Evolutionary conservation across 164 flowering plant genomes (phyloP).

Genomic region (Aristolochia californica): DNA sequence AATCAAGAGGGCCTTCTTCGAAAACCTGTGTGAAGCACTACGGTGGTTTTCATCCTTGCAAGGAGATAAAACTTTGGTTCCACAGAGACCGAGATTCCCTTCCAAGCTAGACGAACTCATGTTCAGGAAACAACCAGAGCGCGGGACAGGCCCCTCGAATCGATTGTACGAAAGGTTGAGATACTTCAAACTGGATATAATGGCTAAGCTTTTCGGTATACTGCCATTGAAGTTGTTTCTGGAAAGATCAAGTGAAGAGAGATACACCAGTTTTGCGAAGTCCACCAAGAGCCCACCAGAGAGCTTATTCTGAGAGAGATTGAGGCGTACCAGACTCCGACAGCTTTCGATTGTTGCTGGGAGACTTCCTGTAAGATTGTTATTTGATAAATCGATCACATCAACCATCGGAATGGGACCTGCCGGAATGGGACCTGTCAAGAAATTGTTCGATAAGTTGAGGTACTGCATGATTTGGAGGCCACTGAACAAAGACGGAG

Average conservation of each 20-base stretch:
- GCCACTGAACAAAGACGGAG: conserved; percentile 30
- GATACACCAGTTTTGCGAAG: conserved; percentile 30
- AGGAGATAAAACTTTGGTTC: conserved; percentile 22
- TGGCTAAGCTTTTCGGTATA: conserved; percentile 41
- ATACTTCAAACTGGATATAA: conserved; percentile 31
- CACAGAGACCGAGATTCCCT: conserved; percentile 63
- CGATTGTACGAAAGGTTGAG: conserved; percentile 70
- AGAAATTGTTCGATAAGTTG: conserved; percentile 51
- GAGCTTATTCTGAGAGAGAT: conserved; percentile 53
- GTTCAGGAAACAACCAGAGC: conserved; percentile 35
- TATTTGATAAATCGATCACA: conserved; percentile 61
- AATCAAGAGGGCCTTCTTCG: conserved; percentile 28
- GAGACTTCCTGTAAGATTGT: conserved; percentile 53
- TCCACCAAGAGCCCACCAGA: conserved; percentile 37
- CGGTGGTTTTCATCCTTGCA: conserved; percentile 22
- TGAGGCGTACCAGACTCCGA: conserved; percentile 40
- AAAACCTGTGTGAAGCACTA: conserved; percentile 14
- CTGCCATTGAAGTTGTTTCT: conserved; percentile 41
- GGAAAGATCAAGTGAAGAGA: conserved; percentile 54
- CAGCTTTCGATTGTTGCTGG: conserved; percentile 44
- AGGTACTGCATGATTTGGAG: conserved; percentile 44
- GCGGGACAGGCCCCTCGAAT: conserved; percentile 59
- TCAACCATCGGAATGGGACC: conserved; percentile 64
- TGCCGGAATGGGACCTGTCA: conserved; percentile 39
- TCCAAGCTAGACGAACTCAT: conserved; percentile 28